These are phyloP conservation scores for Ricinus communis DNA, from an alignment of 345 rosid genomes.

Conservation along the genomic window DNA sequence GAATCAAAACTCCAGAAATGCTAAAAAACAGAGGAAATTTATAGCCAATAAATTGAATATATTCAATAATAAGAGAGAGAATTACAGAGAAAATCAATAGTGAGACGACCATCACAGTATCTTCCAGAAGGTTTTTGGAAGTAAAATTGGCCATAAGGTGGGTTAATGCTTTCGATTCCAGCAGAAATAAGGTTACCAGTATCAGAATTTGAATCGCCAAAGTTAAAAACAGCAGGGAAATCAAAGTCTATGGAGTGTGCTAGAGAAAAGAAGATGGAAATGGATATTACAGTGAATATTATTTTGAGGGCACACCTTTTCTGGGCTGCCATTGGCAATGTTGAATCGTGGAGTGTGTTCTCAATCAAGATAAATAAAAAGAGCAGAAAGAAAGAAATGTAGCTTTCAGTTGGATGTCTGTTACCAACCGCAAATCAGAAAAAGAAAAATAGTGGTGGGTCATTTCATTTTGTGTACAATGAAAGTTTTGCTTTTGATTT, in stretches of 20 bases:
- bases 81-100: constrained; percentile 74
- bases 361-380: background rate
- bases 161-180: constrained; percentile 57
- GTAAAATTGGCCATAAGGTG: constrained; percentile 67
- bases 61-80: background rate
- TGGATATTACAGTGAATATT: constrained; percentile 28
- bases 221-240: constrained; percentile 73
- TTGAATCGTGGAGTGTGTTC: background rate
- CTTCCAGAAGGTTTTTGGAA: constrained; percentile 69
- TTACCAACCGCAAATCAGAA: constrained; percentile 24
- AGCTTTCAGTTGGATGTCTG: constrained; percentile 27
- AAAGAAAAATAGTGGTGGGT: constrained; percentile 24
- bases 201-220: constrained; percentile 93
- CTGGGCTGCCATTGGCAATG: constrained; percentile 38
- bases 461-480: constrained; percentile 20
- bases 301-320: constrained; percentile 25
- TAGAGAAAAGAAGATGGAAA: constrained; percentile 37
- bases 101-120: constrained; percentile 85
- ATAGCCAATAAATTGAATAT: background rate
- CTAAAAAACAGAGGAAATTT: constrained; percentile 19
- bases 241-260: constrained; percentile 48
- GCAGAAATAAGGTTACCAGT: constrained; percentile 75
- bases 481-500: constrained; percentile 21
- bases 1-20: background rate
- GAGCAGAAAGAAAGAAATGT: constrained; percentile 4